Base-by-base conservation (phyloP, 495 filamentous ascomycete species). In the Neurospora sp. region DNA sequence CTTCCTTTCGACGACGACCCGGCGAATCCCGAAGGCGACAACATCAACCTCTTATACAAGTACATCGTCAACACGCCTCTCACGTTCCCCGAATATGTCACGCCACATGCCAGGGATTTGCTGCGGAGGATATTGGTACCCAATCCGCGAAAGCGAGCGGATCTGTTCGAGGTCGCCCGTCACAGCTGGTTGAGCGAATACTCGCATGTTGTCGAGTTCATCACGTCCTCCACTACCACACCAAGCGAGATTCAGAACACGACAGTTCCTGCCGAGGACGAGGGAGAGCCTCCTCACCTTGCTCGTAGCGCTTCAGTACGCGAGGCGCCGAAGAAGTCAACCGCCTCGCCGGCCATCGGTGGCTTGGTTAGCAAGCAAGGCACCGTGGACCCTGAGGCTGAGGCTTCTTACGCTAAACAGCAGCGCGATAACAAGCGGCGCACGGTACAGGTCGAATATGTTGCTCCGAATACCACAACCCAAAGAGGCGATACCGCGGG, bases 1-100 rank as follows among this genome's bases (percentile, higher is more conserved):
- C 87, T 99, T n/a, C 96, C 96, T 5, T 99, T 99, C 79, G 96
- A 99, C 78, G 96, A 99, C 78, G 96, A 99, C 78, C 96, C 96
- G 74, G 96, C 94, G 46, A 99, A 99, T 78, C 96, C 96, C 5
- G 96, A 99, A 83, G 96, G 96, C 62, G 96, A 99, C 76, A 99
- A 99, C 79, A 99, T 99, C 85, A 99, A 98, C 81, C 86, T 98
- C 6, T 87, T 99, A 70, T 99, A 99, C 86, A 98, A 97, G 84
- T 99, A 99, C 84, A 99, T 99, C 76, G 94, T 97, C 72, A 97
- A 94, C 48, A 98, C 96, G 6, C 93, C 95, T 69, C 89, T 99
- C 48, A 98, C 96, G 5, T 99, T 99, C 81, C 96, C 96, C 46
- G 96, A 99, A 90, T 98, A 99, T 81, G 96, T 99, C 59, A 97